Conservation (phyloP, 257 asterid genomes). For the Ajuga chamaepitys region DNA sequence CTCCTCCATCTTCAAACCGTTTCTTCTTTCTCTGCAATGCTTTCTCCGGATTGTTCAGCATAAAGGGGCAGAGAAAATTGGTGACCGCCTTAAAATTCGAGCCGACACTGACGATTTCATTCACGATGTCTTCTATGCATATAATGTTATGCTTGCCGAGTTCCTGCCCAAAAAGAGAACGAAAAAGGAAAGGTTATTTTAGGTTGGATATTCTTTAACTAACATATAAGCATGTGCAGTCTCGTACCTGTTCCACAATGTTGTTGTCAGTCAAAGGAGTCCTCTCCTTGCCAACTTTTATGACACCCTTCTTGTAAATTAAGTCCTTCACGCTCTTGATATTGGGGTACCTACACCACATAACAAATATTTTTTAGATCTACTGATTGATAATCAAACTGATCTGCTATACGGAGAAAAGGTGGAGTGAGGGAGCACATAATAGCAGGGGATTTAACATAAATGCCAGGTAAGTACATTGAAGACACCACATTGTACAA, state of each 20-base stretch:
- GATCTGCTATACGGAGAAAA: not conserved
- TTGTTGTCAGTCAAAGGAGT: conserved; percentile 80
- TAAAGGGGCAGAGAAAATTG: conserved; percentile 64
- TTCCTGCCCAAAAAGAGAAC: conserved; percentile 37
- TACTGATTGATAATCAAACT: not conserved
- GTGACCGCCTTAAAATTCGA: conserved; percentile 59
- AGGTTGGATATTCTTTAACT: not conserved
- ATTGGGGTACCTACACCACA: conserved; percentile 63
- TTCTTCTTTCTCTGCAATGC: conserved; percentile 72
- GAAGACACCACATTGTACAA: no score
- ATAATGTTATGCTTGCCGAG: conserved; percentile 60
- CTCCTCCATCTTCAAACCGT: conserved; percentile 77
- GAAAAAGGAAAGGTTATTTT: not conserved
- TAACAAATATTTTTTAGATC: not conserved
- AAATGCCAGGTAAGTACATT: no score
- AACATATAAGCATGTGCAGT: not conserved
- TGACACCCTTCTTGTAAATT: conserved; percentile 86
- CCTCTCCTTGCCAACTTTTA: conserved; percentile 50
- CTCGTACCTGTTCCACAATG: conserved; percentile 65
- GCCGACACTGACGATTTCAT: conserved; percentile 61
- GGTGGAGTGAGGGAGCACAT: not conserved
- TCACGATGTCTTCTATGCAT: conserved; percentile 81
- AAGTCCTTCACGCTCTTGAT: conserved; percentile 82
- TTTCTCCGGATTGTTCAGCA: conserved; percentile 68
- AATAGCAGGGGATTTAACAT: not conserved